Conservation (phyloP, 2,329 filamentous ascomycete species). For the Talaromyces atroroseus region DNA sequence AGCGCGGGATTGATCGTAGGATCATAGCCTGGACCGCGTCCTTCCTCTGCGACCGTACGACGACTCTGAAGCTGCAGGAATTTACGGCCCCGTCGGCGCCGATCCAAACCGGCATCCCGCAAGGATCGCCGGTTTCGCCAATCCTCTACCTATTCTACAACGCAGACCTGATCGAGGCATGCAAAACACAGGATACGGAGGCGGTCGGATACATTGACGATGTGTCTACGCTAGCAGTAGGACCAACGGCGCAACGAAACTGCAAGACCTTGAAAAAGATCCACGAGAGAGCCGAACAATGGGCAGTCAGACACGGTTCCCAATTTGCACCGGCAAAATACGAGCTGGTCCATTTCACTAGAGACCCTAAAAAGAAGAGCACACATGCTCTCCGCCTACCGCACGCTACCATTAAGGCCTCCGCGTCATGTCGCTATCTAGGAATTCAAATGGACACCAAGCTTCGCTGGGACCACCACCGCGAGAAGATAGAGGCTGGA, state of each 20-base stretch:
- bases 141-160: constrained; percentile 27
- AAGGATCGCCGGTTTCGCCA: constrained; percentile 18
- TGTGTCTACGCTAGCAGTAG: constrained; percentile 10
- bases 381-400: constrained; percentile 16
- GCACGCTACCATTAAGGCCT: constrained; percentile 13
- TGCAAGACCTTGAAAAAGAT: constrained; percentile 17
- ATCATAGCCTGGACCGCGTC: not conserved
- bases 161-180: constrained; percentile 18
- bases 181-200: constrained; percentile 7
- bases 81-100: not conserved
- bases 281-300: constrained; percentile 15
- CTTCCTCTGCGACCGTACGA: constrained; percentile 6
- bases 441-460: constrained; percentile 20
- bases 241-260: constrained; percentile 11
- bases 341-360: constrained; percentile 20
- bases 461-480: constrained; percentile 20
- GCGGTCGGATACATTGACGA: constrained; percentile 15
- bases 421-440: constrained; percentile 18
- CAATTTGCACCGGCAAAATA: constrained; percentile 21
- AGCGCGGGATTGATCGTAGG: not conserved
- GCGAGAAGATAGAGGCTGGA: constrained; percentile 17
- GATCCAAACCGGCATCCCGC: not conserved
- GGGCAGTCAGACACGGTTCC: constrained; percentile 17
- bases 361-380: constrained; percentile 14
- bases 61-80: not conserved